Evolutionary conservation across 306 rosid species (phyloP), one percentile per base, ranked within the genome.

Genomic region (Arachis hypogaea): DNA sequence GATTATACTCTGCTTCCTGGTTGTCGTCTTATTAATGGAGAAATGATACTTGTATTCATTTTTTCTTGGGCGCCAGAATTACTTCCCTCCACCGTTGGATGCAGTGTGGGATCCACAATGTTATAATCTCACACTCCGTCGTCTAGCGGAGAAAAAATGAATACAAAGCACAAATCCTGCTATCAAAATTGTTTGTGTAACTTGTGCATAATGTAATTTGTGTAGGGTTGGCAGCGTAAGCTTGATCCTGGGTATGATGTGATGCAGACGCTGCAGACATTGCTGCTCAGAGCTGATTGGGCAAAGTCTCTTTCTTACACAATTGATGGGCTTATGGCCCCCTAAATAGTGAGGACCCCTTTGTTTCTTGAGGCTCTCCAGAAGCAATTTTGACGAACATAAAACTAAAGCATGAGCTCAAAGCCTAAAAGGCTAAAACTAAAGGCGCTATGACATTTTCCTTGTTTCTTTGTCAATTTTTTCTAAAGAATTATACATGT

Each of bases 201-300:
- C 28, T 52, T 52, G 6, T 52, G 2, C 58, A 52, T 52, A 4
- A 36, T 52, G 47, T 14, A 46, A 66, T 72, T 75, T 33, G 38
- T 81, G 73, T 50, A 92, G 97, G 97, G 97, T 45, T 92, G 97
- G 97, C 97, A 89, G 86, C 71, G 93, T 69, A 89, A 92, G 86
- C 97, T 92, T 67, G 97, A 92, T 73, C 97, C 96, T 12, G 79
- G 71, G 12, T 92, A 86, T 67, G 52, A 92, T 66, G 93, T 89
- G 83, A 92, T 92, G 97, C 74, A 83, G 2, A 92, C 96, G 2
- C 76, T 92, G 76, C 96, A 92, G 72, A 86, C 90, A 9, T 81
- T 92, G 71, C 82, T 92, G 11, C 91, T 89, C 49, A 92, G 60
- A 86, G 79, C 90, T 29, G 97, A 89, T 80, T 89, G 93, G 97